phyloP scores from a whole-genome alignment of 306 rosid genomes.

The Urtica urens region DNA sequence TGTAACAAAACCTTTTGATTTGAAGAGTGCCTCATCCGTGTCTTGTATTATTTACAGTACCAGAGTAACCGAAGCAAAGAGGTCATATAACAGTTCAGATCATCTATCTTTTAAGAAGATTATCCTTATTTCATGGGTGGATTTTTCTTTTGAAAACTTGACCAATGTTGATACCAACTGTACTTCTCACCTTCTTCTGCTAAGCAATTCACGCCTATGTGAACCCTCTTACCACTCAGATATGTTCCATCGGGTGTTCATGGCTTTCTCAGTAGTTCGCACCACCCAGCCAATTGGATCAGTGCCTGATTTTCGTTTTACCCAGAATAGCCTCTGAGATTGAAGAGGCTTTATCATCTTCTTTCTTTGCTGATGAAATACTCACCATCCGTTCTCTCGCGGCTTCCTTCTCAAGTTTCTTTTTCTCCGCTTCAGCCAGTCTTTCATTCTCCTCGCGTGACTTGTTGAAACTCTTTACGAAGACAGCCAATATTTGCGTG shows the following conservation, averaged over 20 bases:
- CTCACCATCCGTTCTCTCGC: constrained; percentile 57
- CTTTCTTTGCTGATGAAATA: constrained; percentile 33
- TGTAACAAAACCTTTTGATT: too few relatives aligned
- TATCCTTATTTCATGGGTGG: too few relatives aligned
- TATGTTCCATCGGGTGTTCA: constrained; percentile 37
- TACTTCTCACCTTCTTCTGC: not conserved
- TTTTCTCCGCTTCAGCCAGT: constrained; percentile 80
- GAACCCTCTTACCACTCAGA: constrained; percentile 26
- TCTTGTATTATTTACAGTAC: too few relatives aligned
- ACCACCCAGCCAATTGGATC: constrained; percentile 58
- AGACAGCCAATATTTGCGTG: constrained; percentile 72
- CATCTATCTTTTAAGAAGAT: too few relatives aligned
- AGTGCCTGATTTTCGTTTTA: constrained; percentile 3
- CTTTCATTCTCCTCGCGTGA: constrained; percentile 87
- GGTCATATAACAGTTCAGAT: too few relatives aligned
- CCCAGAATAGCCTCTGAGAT: constrained; percentile 14
- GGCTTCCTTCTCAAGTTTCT: constrained; percentile 86
- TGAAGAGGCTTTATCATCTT: constrained; percentile 6
- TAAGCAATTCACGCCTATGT: constrained; percentile 8
- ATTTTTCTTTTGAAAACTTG: too few relatives aligned
- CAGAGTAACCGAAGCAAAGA: too few relatives aligned
- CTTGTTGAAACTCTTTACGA: constrained; percentile 80
- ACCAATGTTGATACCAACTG: too few relatives aligned
- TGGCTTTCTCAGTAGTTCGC: constrained; percentile 64
- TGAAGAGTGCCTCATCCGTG: too few relatives aligned